Base-by-base conservation (phyloP, 75 land plant species). In the Larix kaempferi region DNA sequence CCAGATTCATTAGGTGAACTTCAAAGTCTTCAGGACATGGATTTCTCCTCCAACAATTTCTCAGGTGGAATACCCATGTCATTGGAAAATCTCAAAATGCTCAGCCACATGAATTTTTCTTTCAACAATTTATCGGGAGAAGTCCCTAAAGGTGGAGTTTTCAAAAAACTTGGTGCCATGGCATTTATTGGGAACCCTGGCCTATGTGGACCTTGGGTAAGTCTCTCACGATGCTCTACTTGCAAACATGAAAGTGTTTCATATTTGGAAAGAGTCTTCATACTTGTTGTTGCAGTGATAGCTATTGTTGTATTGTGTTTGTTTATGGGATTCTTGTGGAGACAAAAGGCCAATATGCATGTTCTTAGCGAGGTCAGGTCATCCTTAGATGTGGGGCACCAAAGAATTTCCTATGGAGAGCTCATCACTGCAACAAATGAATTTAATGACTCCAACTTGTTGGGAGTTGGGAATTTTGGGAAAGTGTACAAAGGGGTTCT, bases 1-100 rank as follows among this genome's bases (percentile, higher is more conserved):
- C 88, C 86, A 49, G 82, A 62, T 6, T 81, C 84, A 13, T 29
- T 92, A 11, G 80, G 85, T 14, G 56, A 75, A 1, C 73, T 85
- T 4, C 23, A 59, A 26, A 83, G 54, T 74, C 84, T 80, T 3
- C 72, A 82, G 76, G 63, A 39, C 4, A 77, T 39, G n/a, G 52
- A 86, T 75, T 49, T 82, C 25, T 86, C 84, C 12, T 63, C 15
- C 66, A 89, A 89, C 71, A 22, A 77, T 4, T 74, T 86, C 6
- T 67, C 78, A 2, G 88, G 84, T 6, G 33, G 26, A 23, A 82
- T 86, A n/a, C 88, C 91, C 7, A 15, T 52, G 22, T 75, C 74
- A 72, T 79, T 86, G n/a, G 73, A 49, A 25, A 69, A 73, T 1
- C 75, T 69, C 12, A 52, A 49, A 17, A 54, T 41, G 2, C 88